Evolutionary conservation across 2,329 filamentous ascomycete genomes (phyloP), one percentile per base, ranked within the genome.

Genomic region (Xylogone sp.): DNA sequence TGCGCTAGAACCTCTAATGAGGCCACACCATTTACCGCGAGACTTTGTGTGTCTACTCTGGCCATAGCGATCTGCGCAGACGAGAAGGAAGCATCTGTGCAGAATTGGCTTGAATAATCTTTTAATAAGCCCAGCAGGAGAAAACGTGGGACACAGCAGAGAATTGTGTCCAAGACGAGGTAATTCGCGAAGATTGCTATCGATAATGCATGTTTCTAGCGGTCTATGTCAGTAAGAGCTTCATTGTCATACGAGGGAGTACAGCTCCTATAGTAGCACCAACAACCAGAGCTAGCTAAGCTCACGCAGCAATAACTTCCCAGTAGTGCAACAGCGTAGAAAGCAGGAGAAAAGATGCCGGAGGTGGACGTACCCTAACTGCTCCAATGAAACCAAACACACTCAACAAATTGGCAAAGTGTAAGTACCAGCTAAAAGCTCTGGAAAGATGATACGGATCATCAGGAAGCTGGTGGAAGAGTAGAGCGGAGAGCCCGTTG

Each of bases 341-440:
- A 24, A 16, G 6, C 43, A n/a, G 42, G 18, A 21, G 19, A 24
- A 42, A 34, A 43, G 43, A 24, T 22, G 16, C 19, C 51, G 29
- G 31, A 46, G 21, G 22, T 6, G 24, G 5, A 61, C 67, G 54
- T 67, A 75, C 74, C 60, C 66, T 65, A n/a, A 73, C 42, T 27
- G 70, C 71, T 43, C 72, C 72, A n/a, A 73, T 49, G 21, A 75
- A 53, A 4, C 73, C 73, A 44, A 73, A 59, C 9, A 70, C 55
- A 54, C 70, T 72, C 43, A 71, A 59, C 8, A 68, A 54, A 51
- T 67, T 67, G 18, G 71, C 69, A 29, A 72, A 62, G 53, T 69
- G 62, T 20, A 72, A 63, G 58, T 75, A 75, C 42, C 63, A 54
- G 5, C 67, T 57, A 24, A 69, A 69, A 53, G 67, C 58, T 50